Evolutionary conservation across 2,329 filamentous ascomycete species (phyloP).

Genomic region (Trichoderma guizhouense): DNA sequence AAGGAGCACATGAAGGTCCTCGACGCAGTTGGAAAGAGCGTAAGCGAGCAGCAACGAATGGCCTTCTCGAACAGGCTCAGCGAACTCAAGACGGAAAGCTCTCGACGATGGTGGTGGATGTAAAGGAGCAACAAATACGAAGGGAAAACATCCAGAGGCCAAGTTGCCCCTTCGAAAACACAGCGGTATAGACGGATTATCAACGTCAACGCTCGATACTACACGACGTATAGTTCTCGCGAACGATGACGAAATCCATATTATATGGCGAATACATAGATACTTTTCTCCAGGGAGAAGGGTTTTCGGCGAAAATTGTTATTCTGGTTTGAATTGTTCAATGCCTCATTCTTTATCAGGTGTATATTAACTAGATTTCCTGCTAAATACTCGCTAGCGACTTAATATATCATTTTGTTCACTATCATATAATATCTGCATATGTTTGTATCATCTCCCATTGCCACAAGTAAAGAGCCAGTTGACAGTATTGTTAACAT

Average conservation of each 20-base stretch:
- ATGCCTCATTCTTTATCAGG: background rate
- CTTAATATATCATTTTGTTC: background rate
- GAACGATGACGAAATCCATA: background rate
- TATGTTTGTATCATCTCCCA: background rate
- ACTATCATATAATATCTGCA: background rate
- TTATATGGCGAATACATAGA: background rate
- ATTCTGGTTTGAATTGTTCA: background rate
- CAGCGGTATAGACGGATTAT: background rate
- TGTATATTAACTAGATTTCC: background rate
- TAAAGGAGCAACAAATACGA: background rate
- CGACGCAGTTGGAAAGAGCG: background rate
- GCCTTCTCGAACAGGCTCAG: background rate
- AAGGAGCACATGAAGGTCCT: conserved; percentile 11
- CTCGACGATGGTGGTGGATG: conserved; percentile 12
- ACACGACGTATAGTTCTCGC: background rate
- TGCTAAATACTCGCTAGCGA: background rate
- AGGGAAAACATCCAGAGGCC: background rate
- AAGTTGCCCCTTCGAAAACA: background rate
- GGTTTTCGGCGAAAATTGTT: background rate
- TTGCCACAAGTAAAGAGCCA: background rate
- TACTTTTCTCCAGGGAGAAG: background rate
- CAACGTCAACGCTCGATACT: background rate
- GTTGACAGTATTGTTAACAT: background rate
- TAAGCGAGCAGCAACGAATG: conserved; percentile 4
- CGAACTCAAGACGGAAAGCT: conserved; percentile 2